Evolutionary conservation across 2,329 filamentous ascomycete species (phyloP), one percentile per base, ranked within the genome.

Genomic region (Aplosporella prunicola): DNA sequence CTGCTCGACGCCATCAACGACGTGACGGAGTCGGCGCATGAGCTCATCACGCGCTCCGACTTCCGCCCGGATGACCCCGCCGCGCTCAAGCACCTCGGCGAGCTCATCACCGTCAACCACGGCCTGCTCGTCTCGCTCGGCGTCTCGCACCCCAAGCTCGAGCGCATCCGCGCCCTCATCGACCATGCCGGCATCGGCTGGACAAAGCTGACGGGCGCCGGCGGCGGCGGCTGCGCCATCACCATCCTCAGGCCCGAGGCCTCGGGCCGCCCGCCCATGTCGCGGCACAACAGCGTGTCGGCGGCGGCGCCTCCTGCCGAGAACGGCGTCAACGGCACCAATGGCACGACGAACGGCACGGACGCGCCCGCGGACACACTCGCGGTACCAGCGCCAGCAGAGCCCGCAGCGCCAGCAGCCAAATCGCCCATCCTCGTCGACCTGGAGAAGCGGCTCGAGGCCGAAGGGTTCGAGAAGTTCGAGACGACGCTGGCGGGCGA

Each of bases 151-250:
- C 93, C 91, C 1, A 80, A 87, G 31, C 71, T 98, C 17, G 91
- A 98, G 63, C 78, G 89, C 20, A 79, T 98, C 49, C 78, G 91
- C 44, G 89, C 94, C 62, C 68, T 98, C 28, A 62, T 61, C 32
- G 89, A 98, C 48, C 78, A 91, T 49, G 76, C 86, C 40, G 82
- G 81, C 26, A 82, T 95, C 39, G 91, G 91, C 20, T 98, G 88
- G 88, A 95, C 91, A 9, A 98, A 98, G 60, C 72, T 98, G 40
- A 98, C 91, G 0, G 91, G 91, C 22, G 91, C 91, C 1, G 91
- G 91, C 15, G 93, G 91, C 9, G 93, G 91, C 40, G 91, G 91
- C 3, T 96, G 93, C 60, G 89, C 88, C 3, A 96, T 98, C 48
- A 93, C 89, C 0, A 67, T 98, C 4, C 68, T 98, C 32, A 82